Evolutionary conservation across 2,329 filamentous ascomycete genomes (phyloP).

Genomic region (Grosmannia serpens): DNA sequence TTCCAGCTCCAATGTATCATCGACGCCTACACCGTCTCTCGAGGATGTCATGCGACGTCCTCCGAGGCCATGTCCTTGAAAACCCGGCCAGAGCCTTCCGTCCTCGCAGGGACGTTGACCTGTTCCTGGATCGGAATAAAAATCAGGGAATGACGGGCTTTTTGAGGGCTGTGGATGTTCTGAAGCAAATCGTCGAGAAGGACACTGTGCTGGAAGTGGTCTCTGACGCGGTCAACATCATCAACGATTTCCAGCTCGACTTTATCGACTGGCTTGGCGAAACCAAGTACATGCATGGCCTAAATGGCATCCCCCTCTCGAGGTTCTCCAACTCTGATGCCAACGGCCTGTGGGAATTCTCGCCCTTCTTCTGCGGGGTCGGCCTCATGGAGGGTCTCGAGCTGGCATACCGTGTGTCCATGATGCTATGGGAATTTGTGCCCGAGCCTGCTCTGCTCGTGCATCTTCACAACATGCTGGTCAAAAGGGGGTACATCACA

Average conservation of each 20-base stretch:
- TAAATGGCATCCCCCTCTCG: conserved; percentile 25
- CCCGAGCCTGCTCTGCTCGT: conserved; percentile 27
- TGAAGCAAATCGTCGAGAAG: conserved; percentile 19
- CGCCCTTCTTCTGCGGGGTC: conserved; percentile 34
- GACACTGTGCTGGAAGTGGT: conserved; percentile 14
- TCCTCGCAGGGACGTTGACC: conserved; percentile 28
- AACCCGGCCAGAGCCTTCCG: conserved; percentile 23
- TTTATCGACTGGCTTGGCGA: conserved; percentile 27
- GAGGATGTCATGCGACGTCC: conserved; percentile 25
- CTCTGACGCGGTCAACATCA: conserved; percentile 7
- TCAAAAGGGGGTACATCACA: conserved; percentile 26
- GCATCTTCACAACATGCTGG: conserved; percentile 37
- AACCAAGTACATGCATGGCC: conserved; percentile 20
- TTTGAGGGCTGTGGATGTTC: conserved; percentile 17
- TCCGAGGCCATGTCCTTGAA: conserved; percentile 24
- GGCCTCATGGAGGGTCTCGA: conserved; percentile 32
- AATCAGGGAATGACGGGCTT: conserved; percentile 20
- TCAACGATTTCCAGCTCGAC: conserved; percentile 17
- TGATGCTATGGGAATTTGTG: conserved; percentile 27
- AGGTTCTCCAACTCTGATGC: conserved; percentile 27
- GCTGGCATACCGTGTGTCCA: conserved; percentile 21
- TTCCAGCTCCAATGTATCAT: conserved; percentile 40
- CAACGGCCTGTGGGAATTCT: conserved; percentile 37
- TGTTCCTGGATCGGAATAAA: conserved; percentile 28
- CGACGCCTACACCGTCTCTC: conserved; percentile 31